Evolutionary conservation across 2,329 filamentous ascomycete species (phyloP).

Genomic region (Botrytis byssoidea): DNA sequence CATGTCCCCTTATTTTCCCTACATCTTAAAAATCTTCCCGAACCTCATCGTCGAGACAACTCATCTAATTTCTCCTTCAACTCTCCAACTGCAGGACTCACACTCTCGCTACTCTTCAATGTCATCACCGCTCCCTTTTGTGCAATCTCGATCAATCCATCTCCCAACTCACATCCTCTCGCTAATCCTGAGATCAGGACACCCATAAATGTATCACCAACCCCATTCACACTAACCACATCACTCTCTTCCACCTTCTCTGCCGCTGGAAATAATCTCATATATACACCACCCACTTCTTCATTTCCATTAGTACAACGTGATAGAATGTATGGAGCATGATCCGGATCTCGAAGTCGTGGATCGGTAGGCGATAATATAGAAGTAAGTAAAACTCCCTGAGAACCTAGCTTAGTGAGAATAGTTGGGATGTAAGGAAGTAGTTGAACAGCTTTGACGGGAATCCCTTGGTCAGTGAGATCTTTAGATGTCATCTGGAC

Average conservation of each 20-base stretch:
- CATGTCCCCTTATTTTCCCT: no score
- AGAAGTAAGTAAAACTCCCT: conserved; percentile 63
- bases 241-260: conserved; percentile 66
- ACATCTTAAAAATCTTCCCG: neutral
- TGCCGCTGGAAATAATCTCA: conserved; percentile 63
- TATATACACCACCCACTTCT: conserved; percentile 74
- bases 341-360: conserved; percentile 60
- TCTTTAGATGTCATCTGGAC: conserved; percentile 62
- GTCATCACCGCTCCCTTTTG: conserved; percentile 80
- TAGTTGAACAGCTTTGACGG: conserved; percentile 79
- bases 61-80: neutral
- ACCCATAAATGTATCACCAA: conserved; percentile 89
- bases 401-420: conserved; percentile 74
- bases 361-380: conserved; percentile 67
- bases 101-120: conserved; percentile 71
- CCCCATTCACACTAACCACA: conserved; percentile 87
- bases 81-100: conserved; percentile 19
- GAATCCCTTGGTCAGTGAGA: conserved; percentile 77
- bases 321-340: conserved; percentile 69
- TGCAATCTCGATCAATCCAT: conserved; percentile 71
- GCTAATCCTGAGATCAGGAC: conserved; percentile 78
- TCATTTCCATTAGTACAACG: conserved; percentile 54
- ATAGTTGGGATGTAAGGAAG: conserved; percentile 85
- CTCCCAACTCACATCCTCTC: conserved; percentile 43
- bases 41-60: neutral